Evolutionary conservation across 768 basidiomycete genomes (phyloP).

Genomic region (Mycena haematopus): DNA sequence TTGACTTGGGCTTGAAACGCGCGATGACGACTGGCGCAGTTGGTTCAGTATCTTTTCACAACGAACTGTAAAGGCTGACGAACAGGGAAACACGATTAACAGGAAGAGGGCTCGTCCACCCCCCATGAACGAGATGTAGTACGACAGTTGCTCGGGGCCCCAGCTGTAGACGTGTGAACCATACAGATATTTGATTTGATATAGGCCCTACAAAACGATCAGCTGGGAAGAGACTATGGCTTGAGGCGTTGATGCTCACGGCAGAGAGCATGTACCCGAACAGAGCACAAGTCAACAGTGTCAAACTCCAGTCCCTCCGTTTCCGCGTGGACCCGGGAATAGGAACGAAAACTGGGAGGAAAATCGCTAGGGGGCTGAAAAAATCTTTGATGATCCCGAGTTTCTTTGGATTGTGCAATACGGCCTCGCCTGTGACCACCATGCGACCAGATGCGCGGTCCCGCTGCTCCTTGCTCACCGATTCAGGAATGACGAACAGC

Average conservation of each 20-base stretch:
- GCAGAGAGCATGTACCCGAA: conserved; percentile 71
- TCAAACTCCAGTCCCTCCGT: conserved; percentile 82
- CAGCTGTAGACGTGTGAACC: conserved; percentile 75
- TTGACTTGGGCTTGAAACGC: conserved; percentile 58
- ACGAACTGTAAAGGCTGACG: conserved; percentile 29
- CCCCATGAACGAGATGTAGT: conserved; percentile 77
- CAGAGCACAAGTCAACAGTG: conserved; percentile 66
- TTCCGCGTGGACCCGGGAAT: conserved; percentile 45
- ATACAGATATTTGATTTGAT: conserved; percentile 84
- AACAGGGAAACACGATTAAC: conserved; percentile 52
- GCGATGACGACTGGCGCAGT: conserved; percentile 58
- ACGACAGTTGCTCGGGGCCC: conserved; percentile 75
- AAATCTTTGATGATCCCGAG: conserved; percentile 44
- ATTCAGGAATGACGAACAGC: conserved; percentile 75
- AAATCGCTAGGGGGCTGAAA: conserved; percentile 69
- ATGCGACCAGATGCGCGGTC: conserved; percentile 36
- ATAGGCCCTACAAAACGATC: conserved; percentile 60
- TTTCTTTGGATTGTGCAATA: background rate
- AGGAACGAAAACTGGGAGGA: conserved; percentile 63
- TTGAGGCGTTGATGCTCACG: conserved; percentile 45
- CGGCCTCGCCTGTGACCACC: background rate
- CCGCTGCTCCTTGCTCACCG: conserved; percentile 52
- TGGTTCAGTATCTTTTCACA: background rate
- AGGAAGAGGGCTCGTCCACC: conserved; percentile 65
- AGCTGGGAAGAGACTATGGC: background rate